These are phyloP conservation scores for Asparagopsis taxiformis DNA, from an alignment of 31 red algal species.

Conservation along the genomic window DNA sequence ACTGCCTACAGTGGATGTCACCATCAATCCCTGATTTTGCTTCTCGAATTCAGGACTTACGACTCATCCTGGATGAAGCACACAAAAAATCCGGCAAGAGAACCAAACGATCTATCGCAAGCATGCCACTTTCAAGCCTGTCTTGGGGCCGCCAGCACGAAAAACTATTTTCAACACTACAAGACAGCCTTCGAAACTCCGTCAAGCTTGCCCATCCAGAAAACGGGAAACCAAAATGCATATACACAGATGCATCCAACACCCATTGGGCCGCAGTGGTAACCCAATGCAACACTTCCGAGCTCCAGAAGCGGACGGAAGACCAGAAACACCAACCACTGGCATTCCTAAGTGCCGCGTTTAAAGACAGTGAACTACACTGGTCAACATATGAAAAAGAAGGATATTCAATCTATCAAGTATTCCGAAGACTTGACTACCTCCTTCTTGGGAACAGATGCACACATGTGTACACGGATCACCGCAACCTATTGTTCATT, in stretches of 20 bases:
- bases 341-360: conserved; percentile 3
- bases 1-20: conserved; percentile 18
- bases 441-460: not conserved
- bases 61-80: conserved; percentile 1
- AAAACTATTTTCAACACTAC: not conserved
- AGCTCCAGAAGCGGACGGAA: not conserved
- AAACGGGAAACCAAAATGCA: not conserved
- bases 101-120: not conserved
- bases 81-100: not conserved
- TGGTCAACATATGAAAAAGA: not conserved
- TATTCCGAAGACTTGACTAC: conserved; percentile 5
- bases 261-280: conserved; percentile 16
- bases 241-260: conserved; percentile 14
- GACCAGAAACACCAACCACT: conserved; percentile 13
- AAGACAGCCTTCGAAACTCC: not conserved
- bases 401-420: not conserved
- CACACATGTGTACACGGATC: not conserved
- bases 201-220: conserved; percentile 22
- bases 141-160: conserved; percentile 4
- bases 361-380: conserved; percentile 3
- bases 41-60: not conserved
- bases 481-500: conserved; percentile 10
- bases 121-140: not conserved
- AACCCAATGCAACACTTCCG: not conserved
- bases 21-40: conserved; percentile 18